These are phyloP conservation scores for Coccomyxa subellipsoidea DNA, from an alignment of 163 green algal species.

Conservation along the genomic window DNA sequence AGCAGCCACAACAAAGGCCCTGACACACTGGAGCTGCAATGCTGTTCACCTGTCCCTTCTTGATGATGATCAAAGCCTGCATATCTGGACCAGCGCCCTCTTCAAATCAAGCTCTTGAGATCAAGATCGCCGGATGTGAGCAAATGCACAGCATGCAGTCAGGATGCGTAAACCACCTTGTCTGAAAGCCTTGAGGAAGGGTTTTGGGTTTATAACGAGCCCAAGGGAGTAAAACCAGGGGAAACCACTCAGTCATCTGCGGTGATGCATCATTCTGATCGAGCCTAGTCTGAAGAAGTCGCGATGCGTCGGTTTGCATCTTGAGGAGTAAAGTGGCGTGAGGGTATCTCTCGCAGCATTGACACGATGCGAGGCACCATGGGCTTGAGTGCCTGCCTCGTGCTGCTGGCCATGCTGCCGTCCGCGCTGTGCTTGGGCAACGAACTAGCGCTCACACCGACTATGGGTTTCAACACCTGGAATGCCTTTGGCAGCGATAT, in stretches of 20 bases:
- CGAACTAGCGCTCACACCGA: not conserved
- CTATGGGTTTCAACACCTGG: slow-evolving; percentile 12
- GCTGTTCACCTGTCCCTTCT: not conserved
- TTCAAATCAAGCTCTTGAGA: too few relatives aligned
- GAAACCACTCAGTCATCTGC: too few relatives aligned
- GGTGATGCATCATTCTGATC: not conserved
- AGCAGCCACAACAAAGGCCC: not conserved
- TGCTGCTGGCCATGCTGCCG: not conserved
- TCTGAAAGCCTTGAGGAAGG: too few relatives aligned
- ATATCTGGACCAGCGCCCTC: too few relatives aligned
- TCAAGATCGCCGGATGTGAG: too few relatives aligned
- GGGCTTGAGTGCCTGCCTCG: not conserved
- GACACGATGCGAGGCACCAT: not conserved
- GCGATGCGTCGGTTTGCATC: not conserved
- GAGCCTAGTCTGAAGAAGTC: not conserved
- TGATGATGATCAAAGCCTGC: not conserved
- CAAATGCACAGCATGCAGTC: too few relatives aligned
- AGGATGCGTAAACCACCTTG: too few relatives aligned
- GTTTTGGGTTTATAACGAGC: too few relatives aligned
- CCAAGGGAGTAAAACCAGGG: too few relatives aligned
- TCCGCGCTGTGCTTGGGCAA: slow-evolving; percentile 5
- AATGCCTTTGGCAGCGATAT: slow-evolving; percentile 21
- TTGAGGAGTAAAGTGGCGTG: not conserved
- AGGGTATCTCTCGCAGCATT: not conserved
- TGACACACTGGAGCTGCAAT: not conserved